Evolutionary conservation across 192 early-diverging fungal genomes (phyloP).

Genomic region (Kickxella alabastrina): DNA sequence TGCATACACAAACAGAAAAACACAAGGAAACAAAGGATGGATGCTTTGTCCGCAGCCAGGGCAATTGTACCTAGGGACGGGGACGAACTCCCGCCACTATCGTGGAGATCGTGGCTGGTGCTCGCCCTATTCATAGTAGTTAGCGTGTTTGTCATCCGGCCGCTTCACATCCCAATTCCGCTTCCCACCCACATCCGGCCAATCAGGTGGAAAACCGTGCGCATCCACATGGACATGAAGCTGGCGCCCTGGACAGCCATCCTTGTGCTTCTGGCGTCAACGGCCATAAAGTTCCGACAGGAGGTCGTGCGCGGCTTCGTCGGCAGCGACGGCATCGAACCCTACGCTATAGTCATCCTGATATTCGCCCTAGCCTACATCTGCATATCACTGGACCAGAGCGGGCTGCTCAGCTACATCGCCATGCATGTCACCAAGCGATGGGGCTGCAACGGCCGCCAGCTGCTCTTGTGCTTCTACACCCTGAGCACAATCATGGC

Average conservation of each 20-base stretch:
- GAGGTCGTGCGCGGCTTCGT: constrained; percentile 58
- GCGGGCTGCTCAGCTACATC: constrained; percentile 73
- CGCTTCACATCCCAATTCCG: constrained; percentile 55
- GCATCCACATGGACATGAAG: constrained; percentile 59
- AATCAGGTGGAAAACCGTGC: constrained; percentile 14
- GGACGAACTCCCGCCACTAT: constrained; percentile 19
- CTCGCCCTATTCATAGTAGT: constrained; percentile 59
- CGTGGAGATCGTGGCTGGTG: constrained; percentile 57
- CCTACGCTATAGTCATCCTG: constrained; percentile 78
- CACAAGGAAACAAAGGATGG: no score
- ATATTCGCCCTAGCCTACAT: constrained; percentile 83
- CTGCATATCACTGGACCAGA: constrained; percentile 78
- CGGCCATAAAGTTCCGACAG: constrained; percentile 44
- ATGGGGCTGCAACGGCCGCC: constrained; percentile 55
- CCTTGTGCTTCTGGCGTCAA: constrained; percentile 62
- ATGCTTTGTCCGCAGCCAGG: no score
- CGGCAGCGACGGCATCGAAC: constrained; percentile 56
- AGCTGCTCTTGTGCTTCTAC: constrained; percentile 68
- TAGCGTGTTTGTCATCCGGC: constrained; percentile 59
- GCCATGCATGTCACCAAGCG: constrained; percentile 69
- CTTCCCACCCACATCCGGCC: background rate
- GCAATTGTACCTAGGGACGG: no score
- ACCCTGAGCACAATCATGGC: constrained; percentile 70
- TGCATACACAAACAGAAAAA: no score
- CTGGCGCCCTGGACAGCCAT: constrained; percentile 69